A percentile compares a stretch with the other conserved stretches of the same genome.
Evolutionary conservation across 257 asterid genomes (phyloP).

Genomic region (Plantago elongata): DNA sequence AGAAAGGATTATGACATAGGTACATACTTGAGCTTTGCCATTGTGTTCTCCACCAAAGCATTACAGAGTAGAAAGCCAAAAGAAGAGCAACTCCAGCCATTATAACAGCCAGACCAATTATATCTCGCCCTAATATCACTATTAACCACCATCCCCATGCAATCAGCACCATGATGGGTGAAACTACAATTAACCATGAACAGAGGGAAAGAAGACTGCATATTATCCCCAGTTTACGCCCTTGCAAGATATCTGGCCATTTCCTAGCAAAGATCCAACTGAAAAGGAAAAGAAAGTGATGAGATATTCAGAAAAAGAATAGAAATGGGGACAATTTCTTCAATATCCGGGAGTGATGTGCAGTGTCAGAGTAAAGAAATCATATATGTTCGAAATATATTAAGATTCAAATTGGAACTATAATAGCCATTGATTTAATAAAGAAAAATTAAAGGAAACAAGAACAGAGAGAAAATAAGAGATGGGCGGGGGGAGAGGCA

Average conservation of each 20-base stretch:
- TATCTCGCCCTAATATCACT: slow-evolving; percentile 84
- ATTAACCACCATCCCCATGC: slow-evolving; percentile 96
- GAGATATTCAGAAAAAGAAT: slow-evolving; percentile 22
- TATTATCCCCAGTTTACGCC: slow-evolving; percentile 82
- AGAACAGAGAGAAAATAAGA: background rate
- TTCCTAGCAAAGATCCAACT: slow-evolving; percentile 99
- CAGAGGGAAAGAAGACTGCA: slow-evolving; percentile 69
- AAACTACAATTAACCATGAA: slow-evolving; percentile 82
- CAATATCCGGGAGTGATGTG: background rate
- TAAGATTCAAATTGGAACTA: slow-evolving; percentile 3
- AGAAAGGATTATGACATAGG: slow-evolving; percentile 9
- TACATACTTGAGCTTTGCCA: slow-evolving; percentile 99
- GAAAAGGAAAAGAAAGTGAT: slow-evolving; percentile 30
- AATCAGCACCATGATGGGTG: slow-evolving; percentile 77
- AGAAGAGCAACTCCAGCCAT: slow-evolving; percentile 97
- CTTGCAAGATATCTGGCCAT: slow-evolving; percentile 85
- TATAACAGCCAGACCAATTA: slow-evolving; percentile 93
- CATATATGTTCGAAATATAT: background rate
- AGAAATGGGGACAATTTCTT: slow-evolving; percentile 2
- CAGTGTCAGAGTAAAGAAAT: background rate
- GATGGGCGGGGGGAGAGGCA: too few species aligned
- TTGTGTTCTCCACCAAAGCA: slow-evolving; percentile 99
- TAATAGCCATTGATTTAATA: background rate
- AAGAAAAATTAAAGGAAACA: background rate
- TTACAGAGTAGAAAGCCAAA: slow-evolving; percentile 86